Evolutionary conservation across 768 basidiomycete genomes (phyloP), one percentile per base, ranked within the genome.

Genomic region (Imleria badia): DNA sequence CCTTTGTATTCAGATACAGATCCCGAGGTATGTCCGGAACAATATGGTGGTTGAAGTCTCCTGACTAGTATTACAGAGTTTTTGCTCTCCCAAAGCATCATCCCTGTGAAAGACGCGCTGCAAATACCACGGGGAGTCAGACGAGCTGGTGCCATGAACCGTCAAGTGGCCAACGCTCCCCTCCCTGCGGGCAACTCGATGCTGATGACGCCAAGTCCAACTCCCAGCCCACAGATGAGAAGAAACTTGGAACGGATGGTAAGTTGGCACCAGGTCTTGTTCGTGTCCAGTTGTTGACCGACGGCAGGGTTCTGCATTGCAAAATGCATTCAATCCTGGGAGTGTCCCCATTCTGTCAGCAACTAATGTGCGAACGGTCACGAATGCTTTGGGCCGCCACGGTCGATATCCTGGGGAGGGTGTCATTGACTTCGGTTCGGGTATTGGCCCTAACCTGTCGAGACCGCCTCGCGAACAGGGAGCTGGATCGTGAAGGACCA

Each of bases 1-100:
- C 83, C 15, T 89, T 89, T 62, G 73, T 81, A 3, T 90, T 89
- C 65, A 76, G 83, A 38, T 89, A 89, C 66, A 73, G 84, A 23
- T 73, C 81, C 35, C 72, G 68, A 51, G 82, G 86, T 84, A 55
- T 40, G 72, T 64, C 45, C 26, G 14, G 48, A 23, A 43, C 14
- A 0, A 22, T 11, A 7, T 14, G 1, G 34, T 52, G 26, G 36
- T 39, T 22, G 5, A 47, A 9, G 15, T 15, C 17, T 23, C 30
- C 45, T 52, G n/a, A 50, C 3, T 17, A 6, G n/a, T 11, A 19
- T 49, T 45, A 30, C 52, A 82, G 83, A 78, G 38, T 83, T 81
- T 53, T 64, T 83, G 45, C 72, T 75, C 56, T 63, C 75, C 29
- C 82, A 83, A 66, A 80, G 81, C 3, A 84, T 84, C 41, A 72